phyloP scores from a whole-genome alignment of 108 stramenopile genomes.

The Nannochloropsis gaditana region DNA sequence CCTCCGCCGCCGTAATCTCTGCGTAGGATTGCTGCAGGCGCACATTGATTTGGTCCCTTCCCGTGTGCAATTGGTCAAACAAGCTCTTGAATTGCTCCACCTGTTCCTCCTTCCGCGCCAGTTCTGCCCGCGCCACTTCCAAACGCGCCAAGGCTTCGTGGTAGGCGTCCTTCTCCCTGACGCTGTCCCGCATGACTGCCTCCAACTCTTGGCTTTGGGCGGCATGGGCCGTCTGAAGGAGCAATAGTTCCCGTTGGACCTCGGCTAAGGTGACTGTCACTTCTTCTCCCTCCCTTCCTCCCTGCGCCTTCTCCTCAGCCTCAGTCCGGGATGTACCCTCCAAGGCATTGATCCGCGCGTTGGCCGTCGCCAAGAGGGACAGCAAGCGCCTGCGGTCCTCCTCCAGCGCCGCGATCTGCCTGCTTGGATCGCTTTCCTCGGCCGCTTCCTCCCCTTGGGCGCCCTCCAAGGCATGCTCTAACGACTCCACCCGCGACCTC shows the following conservation, averaged over 20 bases:
- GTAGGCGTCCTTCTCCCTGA: background rate
- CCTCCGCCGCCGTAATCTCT: background rate
- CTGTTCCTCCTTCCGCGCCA: background rate
- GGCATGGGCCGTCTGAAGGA: background rate
- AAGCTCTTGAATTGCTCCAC: background rate
- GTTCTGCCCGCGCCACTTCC: background rate
- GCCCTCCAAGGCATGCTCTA: background rate
- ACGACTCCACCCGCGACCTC: background rate
- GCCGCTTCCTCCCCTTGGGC: background rate
- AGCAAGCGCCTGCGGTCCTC: conserved; percentile 5
- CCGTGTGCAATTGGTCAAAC: background rate
- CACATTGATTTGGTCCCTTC: conserved; percentile 1
- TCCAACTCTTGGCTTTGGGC: background rate
- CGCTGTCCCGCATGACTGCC: background rate
- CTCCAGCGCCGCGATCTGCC: background rate
- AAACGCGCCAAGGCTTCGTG: background rate
- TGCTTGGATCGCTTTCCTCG: background rate
- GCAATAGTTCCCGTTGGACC: background rate
- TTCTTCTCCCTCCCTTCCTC: background rate
- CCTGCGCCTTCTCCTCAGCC: background rate
- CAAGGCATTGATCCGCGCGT: conserved; percentile 2
- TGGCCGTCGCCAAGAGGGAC: background rate
- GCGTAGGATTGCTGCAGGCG: background rate
- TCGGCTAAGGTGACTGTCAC: background rate
- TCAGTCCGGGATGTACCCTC: background rate